A percentile compares a stretch with the other conserved stretches of the same genome.
phyloP scores from a whole-genome alignment of 305 asterid species.

The Fraxinus sp. region DNA sequence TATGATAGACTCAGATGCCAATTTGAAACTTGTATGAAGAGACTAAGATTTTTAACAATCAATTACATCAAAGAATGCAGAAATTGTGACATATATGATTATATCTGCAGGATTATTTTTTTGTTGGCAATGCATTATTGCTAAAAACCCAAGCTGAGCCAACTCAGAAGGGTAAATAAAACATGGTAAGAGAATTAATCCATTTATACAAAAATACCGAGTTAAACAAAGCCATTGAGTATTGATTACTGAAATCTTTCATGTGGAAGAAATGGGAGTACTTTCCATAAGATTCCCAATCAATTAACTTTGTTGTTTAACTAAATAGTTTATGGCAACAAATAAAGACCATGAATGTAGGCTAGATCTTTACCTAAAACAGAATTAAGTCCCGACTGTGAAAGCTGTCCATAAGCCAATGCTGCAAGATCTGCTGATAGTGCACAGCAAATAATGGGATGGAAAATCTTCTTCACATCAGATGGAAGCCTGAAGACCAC shows the following conservation, averaged over 20 bases:
- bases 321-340: neutral
- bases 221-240: neutral
- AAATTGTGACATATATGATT: neutral
- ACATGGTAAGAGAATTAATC: neutral
- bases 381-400: slow-evolving; percentile 66
- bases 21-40: neutral
- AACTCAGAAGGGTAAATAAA: neutral
- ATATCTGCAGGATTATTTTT: neutral
- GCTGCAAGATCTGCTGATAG: slow-evolving; percentile 88
- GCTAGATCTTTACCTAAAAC: slow-evolving; percentile 60
- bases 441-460: slow-evolving; percentile 89
- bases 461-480: slow-evolving; percentile 68
- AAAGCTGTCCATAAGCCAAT: slow-evolving; percentile 64
- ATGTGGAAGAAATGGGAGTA: neutral
- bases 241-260: neutral
- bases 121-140: neutral
- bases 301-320: neutral
- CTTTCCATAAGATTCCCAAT: neutral
- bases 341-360: slow-evolving; percentile 3
- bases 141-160: neutral
- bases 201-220: neutral
- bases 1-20: neutral
- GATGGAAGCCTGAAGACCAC: slow-evolving; percentile 64
- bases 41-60: neutral
- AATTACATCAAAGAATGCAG: neutral